Conservation (phyloP, 1,284 basidiomycete genomes). For the Fomitopsis schrenkii region DNA sequence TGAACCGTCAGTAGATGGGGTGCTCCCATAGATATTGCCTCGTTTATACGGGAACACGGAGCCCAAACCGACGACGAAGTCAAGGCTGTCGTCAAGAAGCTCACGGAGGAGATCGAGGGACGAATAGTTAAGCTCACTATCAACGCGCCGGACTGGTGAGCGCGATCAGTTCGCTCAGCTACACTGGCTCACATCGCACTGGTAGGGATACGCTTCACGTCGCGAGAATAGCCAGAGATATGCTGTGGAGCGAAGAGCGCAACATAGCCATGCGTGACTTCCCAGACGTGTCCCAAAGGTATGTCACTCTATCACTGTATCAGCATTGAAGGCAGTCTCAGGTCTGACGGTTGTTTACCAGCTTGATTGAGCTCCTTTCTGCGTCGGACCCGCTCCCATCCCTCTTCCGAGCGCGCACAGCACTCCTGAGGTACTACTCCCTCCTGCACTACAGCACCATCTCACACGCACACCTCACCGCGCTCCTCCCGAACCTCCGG, state of each 20-base stretch:
- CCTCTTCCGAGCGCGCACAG: constrained; percentile 40
- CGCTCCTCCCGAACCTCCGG: constrained; percentile 65
- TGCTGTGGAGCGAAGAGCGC: constrained; percentile 77
- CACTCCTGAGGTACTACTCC: constrained; percentile 79
- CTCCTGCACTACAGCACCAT: constrained; percentile 77
- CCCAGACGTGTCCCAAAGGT: constrained; percentile 82
- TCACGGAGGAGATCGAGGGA: constrained; percentile 71
- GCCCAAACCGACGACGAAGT: constrained; percentile 56
- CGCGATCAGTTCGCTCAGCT: constrained; percentile 4
- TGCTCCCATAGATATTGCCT: constrained; percentile 69
- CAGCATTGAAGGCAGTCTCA: background rate
- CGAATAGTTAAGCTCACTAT: constrained; percentile 75
- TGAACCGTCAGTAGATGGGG: constrained; percentile 60
- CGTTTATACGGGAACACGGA: constrained; percentile 73
- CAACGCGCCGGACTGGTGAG: constrained; percentile 90
- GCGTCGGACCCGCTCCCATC: constrained; percentile 47
- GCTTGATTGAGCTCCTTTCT: constrained; percentile 78
- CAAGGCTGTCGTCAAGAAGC: constrained; percentile 73
- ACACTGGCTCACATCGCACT: background rate
- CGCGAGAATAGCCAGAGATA: constrained; percentile 80
- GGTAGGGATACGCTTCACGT: constrained; percentile 79
- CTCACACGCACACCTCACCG: constrained; percentile 59
- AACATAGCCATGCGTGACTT: constrained; percentile 73
- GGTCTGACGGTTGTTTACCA: constrained; percentile 14
- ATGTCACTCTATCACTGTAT: background rate